Base-by-base conservation (phyloP, 176 grass and related monocot species). In the Carex myosuroides region DNA sequence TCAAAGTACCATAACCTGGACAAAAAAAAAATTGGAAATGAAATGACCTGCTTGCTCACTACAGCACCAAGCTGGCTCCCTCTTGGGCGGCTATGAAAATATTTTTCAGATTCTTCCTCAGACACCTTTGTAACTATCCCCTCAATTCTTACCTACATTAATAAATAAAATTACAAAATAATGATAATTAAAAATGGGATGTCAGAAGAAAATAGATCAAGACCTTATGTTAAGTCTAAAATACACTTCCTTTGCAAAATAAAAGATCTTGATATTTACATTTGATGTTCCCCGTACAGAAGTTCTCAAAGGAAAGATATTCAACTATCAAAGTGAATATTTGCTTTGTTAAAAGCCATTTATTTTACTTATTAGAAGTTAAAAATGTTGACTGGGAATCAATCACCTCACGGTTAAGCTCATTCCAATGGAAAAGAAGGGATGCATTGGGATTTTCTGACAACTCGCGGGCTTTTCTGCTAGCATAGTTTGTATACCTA, bases 31-130 rank as follows among this genome's bases (percentile, higher is more conserved):
- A 18, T 79, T 8, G 72, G 24, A 66, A 77, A 78, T 20, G 67
- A 79, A 62, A 88, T 66, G 52, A 98, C 95, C 95, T 94, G 95
- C 79, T 98, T 91, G 92, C 95, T 98, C 48, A 88, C 91, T 55
- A 91, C 87, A 64, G 95, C 95, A 85, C 92, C 95, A 88, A 98
- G 95, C 75, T 98, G 95, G 84, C 95, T 98, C 79, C 92, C 92
- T 85, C 84, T 89, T 88, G 95, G 95, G 32, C 95, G 95, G 79
- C 95, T 94, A 84, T 98, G 92, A 82, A 98, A 98, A 85, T 98
- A 98, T 76, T 50, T 87, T 73, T 98, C 92, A 87, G 95, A 98
- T 91, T 98, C 95, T 81, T 92, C 95, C 59, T 90, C 87, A 64
- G 95, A 88, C 82, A 98, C 90, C 84, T 93, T 98, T 75, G 91